Evolutionary conservation across 192 early-diverging fungal genomes (phyloP), one percentile per base, ranked within the genome.

Genomic region (Coemansia sp.): DNA sequence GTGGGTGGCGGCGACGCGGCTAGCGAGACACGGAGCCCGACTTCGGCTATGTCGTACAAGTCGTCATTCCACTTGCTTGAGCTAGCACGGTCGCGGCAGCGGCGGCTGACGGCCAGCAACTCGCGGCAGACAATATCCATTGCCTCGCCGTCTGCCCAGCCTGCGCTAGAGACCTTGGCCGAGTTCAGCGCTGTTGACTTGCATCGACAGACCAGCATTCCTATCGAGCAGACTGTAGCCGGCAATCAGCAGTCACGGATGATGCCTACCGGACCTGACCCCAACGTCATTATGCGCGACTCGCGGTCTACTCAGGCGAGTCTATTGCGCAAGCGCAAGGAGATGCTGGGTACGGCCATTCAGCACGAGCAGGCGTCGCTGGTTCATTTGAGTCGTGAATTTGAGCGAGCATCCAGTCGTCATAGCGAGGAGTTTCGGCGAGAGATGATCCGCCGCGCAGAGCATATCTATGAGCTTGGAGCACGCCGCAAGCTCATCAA

Each of bases 251-350:
- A 62, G 38, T 46, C 69, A 38, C 72, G 67, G 15, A 70, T 82
- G 72, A 70, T 67, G 66, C 80, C 80, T 2, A 77, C 80, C 1
- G 80, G 80, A 4, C 80, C 80, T 2, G 80, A 82, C 8, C 80
- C 80, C 5, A 77, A 74, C 41, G 80, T 82, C 41, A 82, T 82
- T 48, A 82, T 82, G 80, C 80, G 80, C 45, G 80, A 82, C 55
- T 82, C 80, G 51, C 80, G 80, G 12, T 72, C 80, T 10, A 82
- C 80, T 1, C 80, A 82, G 64, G 80, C 80, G 4, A 82, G 74
- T 46, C 67, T 82, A 2, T 59, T 82, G 69, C 53, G 67, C 14
- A 77, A 77, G 66, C 80, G 80, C 60, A 82, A 82, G 63, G 57
- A 68, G 31, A 82, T 82, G 80, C 51, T 82, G 51, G 80, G 80